Base-by-base conservation (phyloP, 1,139 yeast genomes). In the Taiozyma sp. region DNA sequence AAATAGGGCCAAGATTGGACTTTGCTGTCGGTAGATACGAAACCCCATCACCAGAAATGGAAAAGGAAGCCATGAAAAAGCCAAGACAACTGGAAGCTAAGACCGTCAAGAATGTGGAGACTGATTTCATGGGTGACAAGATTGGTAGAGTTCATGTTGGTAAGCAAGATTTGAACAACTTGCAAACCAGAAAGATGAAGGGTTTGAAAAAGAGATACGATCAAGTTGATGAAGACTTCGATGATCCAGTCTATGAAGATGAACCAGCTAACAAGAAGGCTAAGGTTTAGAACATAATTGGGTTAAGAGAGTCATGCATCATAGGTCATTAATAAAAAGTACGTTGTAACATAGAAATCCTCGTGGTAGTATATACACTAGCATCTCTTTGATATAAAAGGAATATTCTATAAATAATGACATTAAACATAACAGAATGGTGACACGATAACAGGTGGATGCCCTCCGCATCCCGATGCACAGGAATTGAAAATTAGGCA, bases 171-270 rank as follows among this genome's bases (percentile, higher is more conserved):
- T 77, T 95, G 69, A 78, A 81, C 66, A 86, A 85, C 69, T 73
- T 93, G 68, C 99, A 93, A 73, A 92, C 99, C 13, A 84, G 99
- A 74, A 93, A 93, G 82, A 89, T 93, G 97, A 95, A 95, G 79
- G 99, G 99, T 67, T 79, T 93, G 66, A 95, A 95, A 75, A 77
- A 90, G 52, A 84, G 79, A 68, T 91, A 76, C 61, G 97, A 90
- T 66, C 97, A 90, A 70, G 86, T 77, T 42, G 86, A 79, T 29
- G 81, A 74, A 49, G 80, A 72, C 45, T 81, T 79, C 52, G 81
- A 74, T 47, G 81, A 75, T 23, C 70, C 71, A 50, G 70, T 72
- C 8, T 70, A 70, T 27, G 74, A 68, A n/a, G 74, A 69, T 47
- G 80, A 73, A 61, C 78, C 74, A 43, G 67, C 65, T 22, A 48